These are phyloP conservation scores for Apiospora malaysiana DNA, from an alignment of 2,329 filamentous ascomycete genomes.

Conservation along the genomic window DNA sequence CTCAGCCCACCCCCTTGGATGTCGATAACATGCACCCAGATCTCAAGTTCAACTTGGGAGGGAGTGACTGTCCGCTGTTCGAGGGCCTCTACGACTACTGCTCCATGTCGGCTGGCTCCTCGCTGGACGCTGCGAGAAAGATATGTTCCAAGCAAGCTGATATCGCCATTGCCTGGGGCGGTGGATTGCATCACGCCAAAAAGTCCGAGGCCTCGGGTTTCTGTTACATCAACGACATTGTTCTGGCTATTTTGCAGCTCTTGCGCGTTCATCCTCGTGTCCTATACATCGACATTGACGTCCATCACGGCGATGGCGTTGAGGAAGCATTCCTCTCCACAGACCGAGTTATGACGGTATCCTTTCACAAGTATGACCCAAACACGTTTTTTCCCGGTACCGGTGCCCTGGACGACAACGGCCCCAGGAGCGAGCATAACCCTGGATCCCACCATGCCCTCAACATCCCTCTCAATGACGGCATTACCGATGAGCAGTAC, in stretches of 20 bases:
- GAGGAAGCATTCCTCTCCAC: conserved; percentile 91
- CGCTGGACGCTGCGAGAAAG: conserved; percentile 88
- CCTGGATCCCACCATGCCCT: conserved; percentile 87
- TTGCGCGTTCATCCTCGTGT: conserved; percentile 83
- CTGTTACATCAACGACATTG: conserved; percentile 99
- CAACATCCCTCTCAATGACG: conserved; percentile 89
- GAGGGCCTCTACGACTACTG: conserved; percentile 96
- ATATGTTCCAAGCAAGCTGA: conserved; percentile 86
- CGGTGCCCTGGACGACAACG: conserved; percentile 84
- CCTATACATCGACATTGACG: conserved; percentile 93
- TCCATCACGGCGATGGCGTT: conserved; percentile 89
- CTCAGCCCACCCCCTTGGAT: conserved; percentile 67
- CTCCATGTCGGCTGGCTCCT: conserved; percentile 89
- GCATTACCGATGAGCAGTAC: conserved; percentile 91
- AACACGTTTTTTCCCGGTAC: conserved; percentile 87
- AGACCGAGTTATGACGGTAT: conserved; percentile 89
- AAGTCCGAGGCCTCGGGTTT: conserved; percentile 93
- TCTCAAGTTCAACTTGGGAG: conserved; percentile 81
- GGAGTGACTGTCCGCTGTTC: conserved; percentile 95
- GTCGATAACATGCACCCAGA: conserved; percentile 68
- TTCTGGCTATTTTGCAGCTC: conserved; percentile 88
- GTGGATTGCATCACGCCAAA: conserved; percentile 95
- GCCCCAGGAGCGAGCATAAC: conserved; percentile 81
- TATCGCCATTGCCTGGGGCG: conserved; percentile 97
- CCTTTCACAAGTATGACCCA: conserved; percentile 95